Base-by-base conservation (phyloP, 805 yeast genomes). In the Saccharomycopsis microspora region DNA sequence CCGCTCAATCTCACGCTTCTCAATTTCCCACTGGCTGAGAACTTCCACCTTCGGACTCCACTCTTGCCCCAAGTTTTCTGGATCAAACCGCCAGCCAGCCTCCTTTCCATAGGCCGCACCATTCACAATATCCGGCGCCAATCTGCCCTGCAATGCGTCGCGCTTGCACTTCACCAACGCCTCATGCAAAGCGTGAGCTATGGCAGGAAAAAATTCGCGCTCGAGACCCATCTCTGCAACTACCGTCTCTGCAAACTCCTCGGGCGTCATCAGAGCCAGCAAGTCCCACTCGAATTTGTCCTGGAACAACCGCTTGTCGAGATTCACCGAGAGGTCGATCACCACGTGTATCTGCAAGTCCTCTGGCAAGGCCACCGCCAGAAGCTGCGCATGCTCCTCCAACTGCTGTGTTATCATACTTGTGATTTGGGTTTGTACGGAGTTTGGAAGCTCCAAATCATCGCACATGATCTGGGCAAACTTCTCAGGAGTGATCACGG, bases 271-370 rank as follows among this genome's bases (percentile, higher is more conserved):
- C 31, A 43, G 29, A 19, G 30, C 42, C 8, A n/a, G 6, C 40
- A 93, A 68, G 59, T 93, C 94, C 97, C 97, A 90, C 64, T 93
- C 97, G 54, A 93, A 82, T 61, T 84, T 83, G 64, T 93, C 98
- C 56, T 88, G 95, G 58, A 80, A 88, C 39, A 89, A 72, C 56
- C 80, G 81, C 60, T 85, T 85, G 54, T 88, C 87, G 52, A 93
- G 67, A 59, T 83, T 86, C 43, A 93, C 85, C 10, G 90, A 80
- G 37, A 93, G 64, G 54, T 87, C 85, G 35, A 93, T 74, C 3
- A 93, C 74, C 1, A 85, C 95, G 58, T 85, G 93, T 32, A 81
- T 65, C 46, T 76, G 80, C 41, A 72, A 71, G 49, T 80, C 85
- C 37, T 65, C 67, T 11, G 95, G 90, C 31, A 87, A 70, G 46